Base-by-base conservation (phyloP, 2,329 filamentous ascomycete genomes). In the Aspergillus sergii region DNA sequence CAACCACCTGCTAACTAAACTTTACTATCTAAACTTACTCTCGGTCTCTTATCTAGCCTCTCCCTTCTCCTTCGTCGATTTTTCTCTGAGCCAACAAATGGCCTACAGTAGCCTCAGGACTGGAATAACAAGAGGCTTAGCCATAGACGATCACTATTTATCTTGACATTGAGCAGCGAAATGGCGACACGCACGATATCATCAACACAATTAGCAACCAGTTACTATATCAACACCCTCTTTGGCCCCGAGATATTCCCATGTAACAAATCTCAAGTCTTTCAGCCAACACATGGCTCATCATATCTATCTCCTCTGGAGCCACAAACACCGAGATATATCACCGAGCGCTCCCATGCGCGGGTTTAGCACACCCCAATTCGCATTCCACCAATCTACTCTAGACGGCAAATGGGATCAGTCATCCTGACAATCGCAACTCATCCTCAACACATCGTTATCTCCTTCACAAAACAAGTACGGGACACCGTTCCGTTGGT, bases 331-430 rank as follows among this genome's bases (percentile, higher is more conserved):
- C 78, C 1, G 81, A 79, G 65, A 65, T 82, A 21, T 73, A 76
- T 26, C 76, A 75, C 62, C 68, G 68, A 57, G 68, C 67, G 7
- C 74, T 81, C 6, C 79, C 0, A 71, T 72, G 56, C 71, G 74
- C 1, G 69, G 76, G 1, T 82, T 82, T 58, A 77, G 76, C 9
- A 68, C 60, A 1, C 68, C 82, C 3, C 81, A 56, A 80, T 78
- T 61, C 72, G 71, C 3, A 56, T 80, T 0, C 81, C 81, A 57
- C 79, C 79, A 0, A 64, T 75, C 1, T 81, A 82, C 56, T 81
- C 81, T 61, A 69, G 67, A 5, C 66, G 69, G 12, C 79, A 82
- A 60, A 71, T 75, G 1, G 62, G 76, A 9, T 69, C 82, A 8
- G 66, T 77, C 2, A 43, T 76, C 1, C 50, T 80, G 10, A 75